phyloP scores from a whole-genome alignment of 208 protist species.

The Sergeia podlipaevii region DNA sequence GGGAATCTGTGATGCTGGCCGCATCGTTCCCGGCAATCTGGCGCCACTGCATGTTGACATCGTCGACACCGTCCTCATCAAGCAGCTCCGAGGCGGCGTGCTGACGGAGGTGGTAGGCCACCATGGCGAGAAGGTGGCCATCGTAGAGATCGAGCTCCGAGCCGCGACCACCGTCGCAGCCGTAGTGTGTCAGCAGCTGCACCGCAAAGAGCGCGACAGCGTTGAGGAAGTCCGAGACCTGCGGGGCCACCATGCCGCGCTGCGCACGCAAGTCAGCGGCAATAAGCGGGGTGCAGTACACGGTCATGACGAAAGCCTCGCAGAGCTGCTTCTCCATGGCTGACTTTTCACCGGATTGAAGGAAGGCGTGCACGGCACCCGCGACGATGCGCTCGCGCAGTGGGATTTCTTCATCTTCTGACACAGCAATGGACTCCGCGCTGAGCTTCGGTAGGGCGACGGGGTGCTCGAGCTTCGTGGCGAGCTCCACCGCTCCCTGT shows the following conservation, averaged over 20 bases:
- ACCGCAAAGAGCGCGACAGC: slow-evolving; percentile 61
- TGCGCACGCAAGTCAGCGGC: slow-evolving; percentile 52
- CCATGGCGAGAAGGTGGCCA: slow-evolving; percentile 54
- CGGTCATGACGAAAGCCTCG: slow-evolving; percentile 51
- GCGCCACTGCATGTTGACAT: slow-evolving; percentile 47
- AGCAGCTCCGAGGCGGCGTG: slow-evolving; percentile 42
- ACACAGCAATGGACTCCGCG: slow-evolving; percentile 23
- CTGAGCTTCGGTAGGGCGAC: slow-evolving; percentile 34
- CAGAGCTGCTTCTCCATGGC: slow-evolving; percentile 49
- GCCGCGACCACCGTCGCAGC: slow-evolving; percentile 39
- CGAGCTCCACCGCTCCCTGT: slow-evolving; percentile 30
- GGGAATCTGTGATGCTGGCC: slow-evolving; percentile 18
- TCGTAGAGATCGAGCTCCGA: slow-evolving; percentile 76
- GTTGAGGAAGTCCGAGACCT: slow-evolving; percentile 43
- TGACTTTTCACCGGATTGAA: slow-evolving; percentile 24
- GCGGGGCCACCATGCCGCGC: slow-evolving; percentile 14
- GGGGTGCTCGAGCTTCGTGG: slow-evolving; percentile 8
- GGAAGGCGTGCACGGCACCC: slow-evolving; percentile 62
- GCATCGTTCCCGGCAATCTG: slow-evolving; percentile 23
- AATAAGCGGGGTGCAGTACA: slow-evolving; percentile 49
- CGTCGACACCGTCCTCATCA: slow-evolving; percentile 47
- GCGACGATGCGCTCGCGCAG: slow-evolving; percentile 63
- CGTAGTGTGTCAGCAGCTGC: slow-evolving; percentile 31
- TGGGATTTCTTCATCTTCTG: slow-evolving; percentile 38
- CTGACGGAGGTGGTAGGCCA: slow-evolving; percentile 43